phyloP scores from a whole-genome alignment of 148 eudicot genomes.

The Heliosperma pusillum region DNA sequence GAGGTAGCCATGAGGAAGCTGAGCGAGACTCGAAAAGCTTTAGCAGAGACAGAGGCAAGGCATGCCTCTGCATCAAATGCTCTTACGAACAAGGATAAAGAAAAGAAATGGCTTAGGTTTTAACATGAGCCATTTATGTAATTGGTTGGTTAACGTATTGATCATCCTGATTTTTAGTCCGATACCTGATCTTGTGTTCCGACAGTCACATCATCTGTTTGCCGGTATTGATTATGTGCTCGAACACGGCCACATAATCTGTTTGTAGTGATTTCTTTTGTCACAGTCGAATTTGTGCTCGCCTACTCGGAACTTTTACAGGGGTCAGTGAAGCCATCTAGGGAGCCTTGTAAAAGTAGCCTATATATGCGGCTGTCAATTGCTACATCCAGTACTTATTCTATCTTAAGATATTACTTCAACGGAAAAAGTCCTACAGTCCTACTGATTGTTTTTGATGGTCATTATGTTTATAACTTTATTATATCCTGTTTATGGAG shows the following conservation, averaged over 20 bases:
- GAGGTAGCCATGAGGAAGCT: slow-evolving; percentile 86
- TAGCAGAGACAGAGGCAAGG: slow-evolving; percentile 60
- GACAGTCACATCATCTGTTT: no score
- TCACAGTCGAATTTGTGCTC: no score
- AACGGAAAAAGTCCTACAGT: no score
- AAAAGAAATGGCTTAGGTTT: slow-evolving; percentile 92
- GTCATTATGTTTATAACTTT: no score
- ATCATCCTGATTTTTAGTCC: background rate
- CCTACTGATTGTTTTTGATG: no score
- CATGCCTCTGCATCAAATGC: slow-evolving; percentile 80
- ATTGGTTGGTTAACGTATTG: background rate
- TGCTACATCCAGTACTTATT: background rate
- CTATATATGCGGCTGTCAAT: background rate
- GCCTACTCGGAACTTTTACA: no score
- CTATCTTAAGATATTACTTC: background rate
- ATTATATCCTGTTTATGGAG: no score
- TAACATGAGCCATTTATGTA: slow-evolving; percentile 19
- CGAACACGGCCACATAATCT: no score
- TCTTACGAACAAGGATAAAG: slow-evolving; percentile 66
- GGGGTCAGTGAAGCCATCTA: no score
- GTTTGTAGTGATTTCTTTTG: no score
- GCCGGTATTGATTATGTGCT: no score
- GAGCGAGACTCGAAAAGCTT: slow-evolving; percentile 58
- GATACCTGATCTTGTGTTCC: background rate
- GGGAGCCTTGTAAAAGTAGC: background rate